Evolutionary conservation across 164 flowering plant genomes (phyloP).

Genomic region (Magnolia kwangsiensis): DNA sequence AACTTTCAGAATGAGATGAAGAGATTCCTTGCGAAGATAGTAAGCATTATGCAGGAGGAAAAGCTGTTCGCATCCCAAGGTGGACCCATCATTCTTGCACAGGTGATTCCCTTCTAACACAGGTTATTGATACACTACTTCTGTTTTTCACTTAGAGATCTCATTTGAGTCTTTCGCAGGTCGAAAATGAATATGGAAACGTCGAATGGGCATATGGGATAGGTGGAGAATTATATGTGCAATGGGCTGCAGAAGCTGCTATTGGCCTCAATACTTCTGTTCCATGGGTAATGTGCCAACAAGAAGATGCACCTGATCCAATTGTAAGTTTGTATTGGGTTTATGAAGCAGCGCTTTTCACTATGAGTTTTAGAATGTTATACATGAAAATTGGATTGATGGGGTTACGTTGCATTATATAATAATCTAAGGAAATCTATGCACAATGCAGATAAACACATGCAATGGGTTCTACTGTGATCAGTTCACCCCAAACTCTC

Average conservation of each 20-base stretch:
- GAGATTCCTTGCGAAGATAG: slow-evolving; percentile 46
- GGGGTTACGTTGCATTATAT: not conserved
- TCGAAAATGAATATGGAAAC: slow-evolving; percentile 67
- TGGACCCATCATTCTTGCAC: slow-evolving; percentile 67
- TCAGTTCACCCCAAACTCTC: slow-evolving; percentile 45
- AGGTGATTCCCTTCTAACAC: slow-evolving; percentile 29
- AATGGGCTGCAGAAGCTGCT: slow-evolving; percentile 71
- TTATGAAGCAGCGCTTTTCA: not conserved
- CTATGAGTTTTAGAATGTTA: not conserved
- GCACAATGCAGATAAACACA: slow-evolving; percentile 52
- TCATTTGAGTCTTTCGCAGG: slow-evolving; percentile 24
- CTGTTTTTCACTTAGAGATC: not conserved
- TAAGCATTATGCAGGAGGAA: slow-evolving; percentile 47
- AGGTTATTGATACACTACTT: not conserved
- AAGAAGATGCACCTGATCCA: slow-evolving; percentile 67
- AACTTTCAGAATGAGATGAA: slow-evolving; percentile 46
- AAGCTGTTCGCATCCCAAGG: slow-evolving; percentile 60
- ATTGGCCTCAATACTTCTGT: slow-evolving; percentile 44
- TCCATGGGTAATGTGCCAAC: slow-evolving; percentile 75
- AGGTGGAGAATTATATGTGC: slow-evolving; percentile 43
- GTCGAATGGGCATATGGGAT: slow-evolving; percentile 53
- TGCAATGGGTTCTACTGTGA: slow-evolving; percentile 62
- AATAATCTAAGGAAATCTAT: not conserved
- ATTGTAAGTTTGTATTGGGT: slow-evolving; percentile 31
- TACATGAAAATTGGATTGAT: not conserved